Evolutionary conservation across 306 rosid genomes (phyloP), one percentile per base, ranked within the genome.

Genomic region (Quercus robur): DNA sequence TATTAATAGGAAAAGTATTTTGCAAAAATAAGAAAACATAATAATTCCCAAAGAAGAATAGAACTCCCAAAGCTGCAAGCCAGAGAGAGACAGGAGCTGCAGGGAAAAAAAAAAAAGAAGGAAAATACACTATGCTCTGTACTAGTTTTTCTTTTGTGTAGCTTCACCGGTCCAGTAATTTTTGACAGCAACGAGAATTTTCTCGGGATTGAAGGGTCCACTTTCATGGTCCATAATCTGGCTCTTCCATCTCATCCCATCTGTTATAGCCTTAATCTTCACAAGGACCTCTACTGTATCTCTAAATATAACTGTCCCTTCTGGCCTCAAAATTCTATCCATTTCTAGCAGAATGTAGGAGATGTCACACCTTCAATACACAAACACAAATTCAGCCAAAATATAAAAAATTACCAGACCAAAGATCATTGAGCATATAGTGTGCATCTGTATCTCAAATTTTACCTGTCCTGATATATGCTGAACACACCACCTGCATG

Each of bases 131-230:
- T 38, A 68, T 68, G 74, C 63, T 38, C 73, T 51, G 26, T 55
- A 79, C 74, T 85, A 86, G 81, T 62, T 69, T 62, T 74, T 59
- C n/a, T 78, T 83, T 20, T 84, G 83, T 30, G 56, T 80, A 62
- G 75, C 77, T 49, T 84, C 83, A 33, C 90, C 97, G 6, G 99
- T 90, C 99, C 99, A 90, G 77, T 96, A 96, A 73, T 85, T 78
- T 77, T 96, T 96, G 31, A 81, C 87, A 0, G 98, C 92, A 62
- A 93, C 82, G 46, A 96, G 97, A 78, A 96, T 85, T 85, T 96
- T 96, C 89, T 96, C 98, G n/a, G 96, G 98, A 63, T 91, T 93
- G 56, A 93, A 93, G 41, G 98, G 99, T 35, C 99, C 99, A 5
- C 83, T 88, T 79, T 96, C 99, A 75, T 96, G 99, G 81, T 96